Base-by-base conservation (phyloP, 495 filamentous ascomycete species). In the Penicillium antarcticum region DNA sequence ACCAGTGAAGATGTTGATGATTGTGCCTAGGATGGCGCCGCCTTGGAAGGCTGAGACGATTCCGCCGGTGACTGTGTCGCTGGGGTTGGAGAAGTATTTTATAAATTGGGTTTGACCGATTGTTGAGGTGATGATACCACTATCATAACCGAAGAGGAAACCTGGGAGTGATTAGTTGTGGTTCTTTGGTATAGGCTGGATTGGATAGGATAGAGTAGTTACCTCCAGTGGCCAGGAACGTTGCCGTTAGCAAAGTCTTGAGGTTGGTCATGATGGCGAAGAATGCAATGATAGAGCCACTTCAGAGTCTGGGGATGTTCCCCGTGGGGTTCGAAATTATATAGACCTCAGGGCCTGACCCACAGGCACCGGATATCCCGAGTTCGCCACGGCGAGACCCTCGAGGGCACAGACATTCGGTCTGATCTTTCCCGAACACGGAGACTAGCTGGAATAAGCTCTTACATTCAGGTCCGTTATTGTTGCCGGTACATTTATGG, bases 41-140 rank as follows among this genome's bases (percentile, higher is more conserved):
- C 60, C 64, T 32, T 74, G 71, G 33, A 75, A 80, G 11, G 75
- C 60, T 5, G 74, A 77, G 24, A 78, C 76, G 21, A 80, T 72
- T 12, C 76, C 76, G 9, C 73, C 71, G 5, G 72, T 72, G 4
- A 67, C 52, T 9, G 68, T 65, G 50, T 72, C 55, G 12, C 61
- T 71, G 2, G 63, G 63, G 21, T 58, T 46, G 44, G 40, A 45
- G 42, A 76, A 78, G 56, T 77, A 75, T 16, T 57, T 60, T 18
- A 65, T 52, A 46, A 78, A 80, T 5, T 70, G 65, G 23, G 51
- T 45, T 18, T 73, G 55, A 19, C 68, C 73, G 16, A 79, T 66
- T 13, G 38, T 72, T 53, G 50, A 80, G 56, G 46, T 72, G 26
- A 55, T 77, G 61, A 80, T 63, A 44, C 70, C 69, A 26, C 59